phyloP scores from a whole-genome alignment of 1,139 yeast genomes.

The Candida buenavistaensis region DNA sequence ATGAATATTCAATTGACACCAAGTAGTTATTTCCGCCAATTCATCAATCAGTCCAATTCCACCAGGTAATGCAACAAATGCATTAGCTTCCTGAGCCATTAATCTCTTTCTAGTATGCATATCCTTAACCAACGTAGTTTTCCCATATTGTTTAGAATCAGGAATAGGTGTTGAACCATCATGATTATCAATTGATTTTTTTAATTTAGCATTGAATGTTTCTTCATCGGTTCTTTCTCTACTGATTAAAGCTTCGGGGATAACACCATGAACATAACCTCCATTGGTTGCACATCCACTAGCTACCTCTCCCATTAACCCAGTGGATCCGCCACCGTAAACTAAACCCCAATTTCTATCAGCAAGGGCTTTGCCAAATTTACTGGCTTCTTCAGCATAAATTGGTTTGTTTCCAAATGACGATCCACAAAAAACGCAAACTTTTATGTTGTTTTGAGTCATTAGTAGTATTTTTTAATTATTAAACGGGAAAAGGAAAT shows the following conservation, averaged over 20 bases:
- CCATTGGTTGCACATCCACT: slow-evolving; percentile 62
- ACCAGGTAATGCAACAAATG: slow-evolving; percentile 88
- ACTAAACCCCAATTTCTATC: slow-evolving; percentile 70
- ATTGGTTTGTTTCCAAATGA: slow-evolving; percentile 61
- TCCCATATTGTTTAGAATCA: slow-evolving; percentile 63
- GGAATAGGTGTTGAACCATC: slow-evolving; percentile 67
- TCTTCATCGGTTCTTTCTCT: slow-evolving; percentile 62
- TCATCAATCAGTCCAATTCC: slow-evolving; percentile 93
- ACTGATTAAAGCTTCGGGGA: slow-evolving; percentile 77
- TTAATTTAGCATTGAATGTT: slow-evolving; percentile 48
- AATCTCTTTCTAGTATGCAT: slow-evolving; percentile 88
- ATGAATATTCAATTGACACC: slow-evolving; percentile 86
- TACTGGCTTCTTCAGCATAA: slow-evolving; percentile 54
- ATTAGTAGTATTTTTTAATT: neutral
- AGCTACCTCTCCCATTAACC: slow-evolving; percentile 87
- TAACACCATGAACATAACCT: slow-evolving; percentile 83
- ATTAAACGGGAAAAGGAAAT: no score
- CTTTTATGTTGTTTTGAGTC: slow-evolving; percentile 11
- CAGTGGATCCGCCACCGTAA: slow-evolving; percentile 90
- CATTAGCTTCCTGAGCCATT: slow-evolving; percentile 88
- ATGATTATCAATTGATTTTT: slow-evolving; percentile 47
- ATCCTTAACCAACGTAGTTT: slow-evolving; percentile 78
- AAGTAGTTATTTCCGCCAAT: slow-evolving; percentile 84
- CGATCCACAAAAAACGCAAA: slow-evolving; percentile 89
- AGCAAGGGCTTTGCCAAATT: slow-evolving; percentile 62